phyloP scores from a whole-genome alignment of 2,329 filamentous ascomycete genomes.

The Exophiala aquamarina region DNA sequence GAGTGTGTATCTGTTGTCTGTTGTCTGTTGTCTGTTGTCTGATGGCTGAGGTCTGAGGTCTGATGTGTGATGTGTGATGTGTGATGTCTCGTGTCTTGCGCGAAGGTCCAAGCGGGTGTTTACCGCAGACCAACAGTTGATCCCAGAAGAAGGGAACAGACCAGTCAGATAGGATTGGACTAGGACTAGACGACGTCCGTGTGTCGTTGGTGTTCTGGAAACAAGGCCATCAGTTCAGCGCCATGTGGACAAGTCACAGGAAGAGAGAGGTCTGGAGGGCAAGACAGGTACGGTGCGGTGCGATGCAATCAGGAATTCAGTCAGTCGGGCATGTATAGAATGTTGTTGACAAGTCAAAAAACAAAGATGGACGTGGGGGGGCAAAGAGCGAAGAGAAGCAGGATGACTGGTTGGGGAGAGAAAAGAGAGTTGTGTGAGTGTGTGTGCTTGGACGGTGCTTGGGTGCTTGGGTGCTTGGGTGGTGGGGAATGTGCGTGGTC shows the following conservation, averaged over 20 bases:
- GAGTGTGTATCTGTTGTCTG: constrained; percentile 7
- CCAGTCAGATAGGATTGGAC: constrained; percentile 10
- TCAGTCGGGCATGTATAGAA: too few species aligned
- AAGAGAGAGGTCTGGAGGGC: not conserved
- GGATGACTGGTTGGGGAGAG: constrained; percentile 1
- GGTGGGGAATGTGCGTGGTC: too few species aligned
- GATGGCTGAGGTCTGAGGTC: too few species aligned
- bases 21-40: constrained; percentile 1
- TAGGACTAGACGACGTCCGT: not conserved
- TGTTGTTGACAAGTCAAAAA: constrained; percentile 15
- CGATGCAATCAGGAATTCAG: too few species aligned
- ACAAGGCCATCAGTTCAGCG: constrained; percentile 19
- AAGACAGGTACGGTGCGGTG: too few species aligned
- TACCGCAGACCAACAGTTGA: constrained; percentile 8
- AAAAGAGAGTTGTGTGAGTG: too few species aligned
- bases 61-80: too few species aligned
- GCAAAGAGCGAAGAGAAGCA: constrained; percentile 2
- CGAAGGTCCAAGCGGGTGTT: constrained; percentile 2
- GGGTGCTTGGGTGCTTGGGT: too few species aligned
- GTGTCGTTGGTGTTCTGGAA: not conserved
- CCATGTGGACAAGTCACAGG: constrained; percentile 19
- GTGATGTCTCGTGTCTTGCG: not conserved
- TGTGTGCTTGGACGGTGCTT: too few species aligned
- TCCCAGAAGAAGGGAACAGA: constrained; percentile 5
- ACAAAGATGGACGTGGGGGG: not conserved